Percentiles rank a stretch among this genome's conserved stretches.
phyloP scores from a whole-genome alignment of 768 basidiomycete species.

The Kwoniella botswanensis region DNA sequence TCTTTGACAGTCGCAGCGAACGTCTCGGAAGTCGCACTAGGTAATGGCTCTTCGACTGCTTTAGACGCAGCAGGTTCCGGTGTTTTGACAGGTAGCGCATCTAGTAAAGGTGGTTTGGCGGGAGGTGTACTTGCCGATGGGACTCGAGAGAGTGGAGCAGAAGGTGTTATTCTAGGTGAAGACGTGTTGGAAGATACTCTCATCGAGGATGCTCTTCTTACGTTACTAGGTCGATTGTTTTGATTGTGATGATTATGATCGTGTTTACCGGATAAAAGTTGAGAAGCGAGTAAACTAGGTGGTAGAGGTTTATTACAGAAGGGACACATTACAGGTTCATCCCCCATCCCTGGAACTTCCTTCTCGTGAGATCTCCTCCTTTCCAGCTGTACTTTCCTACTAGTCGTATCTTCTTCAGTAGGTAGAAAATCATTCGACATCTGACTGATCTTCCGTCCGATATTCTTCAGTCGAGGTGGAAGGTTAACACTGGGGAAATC shows the following conservation, averaged over 20 bases:
- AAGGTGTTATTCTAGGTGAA: slow-evolving; percentile 6
- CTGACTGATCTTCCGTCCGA: slow-evolving; percentile 42
- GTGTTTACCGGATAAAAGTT: slow-evolving; percentile 16
- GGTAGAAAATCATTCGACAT: slow-evolving; percentile 40
- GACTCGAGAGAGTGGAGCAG: slow-evolving; percentile 16
- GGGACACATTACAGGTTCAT: slow-evolving; percentile 52
- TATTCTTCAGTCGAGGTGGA: slow-evolving; percentile 41
- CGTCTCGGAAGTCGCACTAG: slow-evolving; percentile 24
- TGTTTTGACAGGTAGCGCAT: slow-evolving; percentile 23
- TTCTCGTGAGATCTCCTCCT: slow-evolving; percentile 4
- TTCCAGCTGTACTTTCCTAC: background rate
- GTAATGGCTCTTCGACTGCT: background rate
- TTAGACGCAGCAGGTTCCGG: slow-evolving; percentile 9
- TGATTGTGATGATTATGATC: slow-evolving; percentile 12
- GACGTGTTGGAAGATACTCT: slow-evolving; percentile 8
- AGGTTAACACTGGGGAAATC: slow-evolving; percentile 25
- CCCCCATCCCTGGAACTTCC: slow-evolving; percentile 51
- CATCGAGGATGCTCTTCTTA: slow-evolving; percentile 13
- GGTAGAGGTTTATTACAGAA: slow-evolving; percentile 52
- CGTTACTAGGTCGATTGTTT: background rate
- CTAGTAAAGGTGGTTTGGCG: slow-evolving; percentile 11
- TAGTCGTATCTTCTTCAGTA: slow-evolving; percentile 13
- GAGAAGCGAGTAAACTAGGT: slow-evolving; percentile 38
- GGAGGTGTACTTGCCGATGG: slow-evolving; percentile 9
- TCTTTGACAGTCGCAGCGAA: slow-evolving; percentile 25